Percentiles rank a stretch among this genome's conserved stretches.
phyloP scores from a whole-genome alignment of 257 asterid species.

The Jaltomata sinuosa region DNA sequence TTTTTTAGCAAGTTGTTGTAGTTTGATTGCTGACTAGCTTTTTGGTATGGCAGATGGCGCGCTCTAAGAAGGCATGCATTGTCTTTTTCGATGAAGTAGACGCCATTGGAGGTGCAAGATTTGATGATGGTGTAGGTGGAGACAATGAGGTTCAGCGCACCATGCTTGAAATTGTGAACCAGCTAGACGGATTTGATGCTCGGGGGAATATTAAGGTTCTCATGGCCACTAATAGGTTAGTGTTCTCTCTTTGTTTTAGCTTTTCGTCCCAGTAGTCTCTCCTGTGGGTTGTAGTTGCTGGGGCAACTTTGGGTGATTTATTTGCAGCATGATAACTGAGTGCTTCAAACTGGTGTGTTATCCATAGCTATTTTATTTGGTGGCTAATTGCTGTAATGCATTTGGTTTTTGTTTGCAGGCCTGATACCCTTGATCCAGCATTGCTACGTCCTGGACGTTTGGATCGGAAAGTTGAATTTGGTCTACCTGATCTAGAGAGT shows the following conservation, averaged over 20 bases:
- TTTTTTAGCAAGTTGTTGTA: neutral
- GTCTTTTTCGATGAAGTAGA: slow-evolving; percentile 95
- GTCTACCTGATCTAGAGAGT: slow-evolving; percentile 85
- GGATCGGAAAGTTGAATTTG: slow-evolving; percentile 95
- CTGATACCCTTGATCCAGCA: slow-evolving; percentile 97
- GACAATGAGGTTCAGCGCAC: slow-evolving; percentile 99
- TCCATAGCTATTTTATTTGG: neutral
- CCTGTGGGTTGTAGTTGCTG: neutral
- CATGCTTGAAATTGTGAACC: slow-evolving; percentile 97
- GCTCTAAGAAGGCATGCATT: slow-evolving; percentile 96
- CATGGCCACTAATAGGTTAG: slow-evolving; percentile 94
- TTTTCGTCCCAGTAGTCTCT: neutral
- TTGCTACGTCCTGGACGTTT: slow-evolving; percentile 86
- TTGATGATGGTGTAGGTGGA: slow-evolving; percentile 97
- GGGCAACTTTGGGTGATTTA: neutral
- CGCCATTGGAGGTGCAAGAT: slow-evolving; percentile 97
- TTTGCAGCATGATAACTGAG: neutral
- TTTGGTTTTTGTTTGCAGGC: slow-evolving; percentile 31
- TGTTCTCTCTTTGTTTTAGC: neutral
- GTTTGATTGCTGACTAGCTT: neutral
- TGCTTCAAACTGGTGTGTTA: neutral
- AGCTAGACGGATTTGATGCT: slow-evolving; percentile 98
- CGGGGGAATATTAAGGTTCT: slow-evolving; percentile 97
- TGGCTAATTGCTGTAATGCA: neutral
- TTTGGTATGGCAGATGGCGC: slow-evolving; percentile 70